Conservation (phyloP, 495 filamentous ascomycete species). For the Neurospora africana region DNA sequence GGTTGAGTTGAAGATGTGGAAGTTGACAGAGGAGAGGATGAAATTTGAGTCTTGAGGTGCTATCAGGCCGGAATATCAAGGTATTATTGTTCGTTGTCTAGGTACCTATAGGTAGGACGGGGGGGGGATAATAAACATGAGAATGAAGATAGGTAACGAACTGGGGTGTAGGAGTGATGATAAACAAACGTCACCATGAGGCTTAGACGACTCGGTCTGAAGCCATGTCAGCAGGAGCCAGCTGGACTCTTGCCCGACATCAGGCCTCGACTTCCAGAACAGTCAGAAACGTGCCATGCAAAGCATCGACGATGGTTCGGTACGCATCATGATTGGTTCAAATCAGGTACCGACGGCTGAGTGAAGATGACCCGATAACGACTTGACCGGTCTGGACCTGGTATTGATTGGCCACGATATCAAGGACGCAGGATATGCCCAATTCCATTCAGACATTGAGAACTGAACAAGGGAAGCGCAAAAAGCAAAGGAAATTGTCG, state of each 20-base stretch:
- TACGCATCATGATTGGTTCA: neutral
- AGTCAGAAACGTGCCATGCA: neutral
- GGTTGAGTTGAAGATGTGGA: neutral
- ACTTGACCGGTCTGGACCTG: neutral
- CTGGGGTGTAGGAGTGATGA: neutral
- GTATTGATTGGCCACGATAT: too few species aligned
- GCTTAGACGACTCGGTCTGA: neutral
- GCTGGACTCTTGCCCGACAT: neutral
- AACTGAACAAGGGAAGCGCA: too few species aligned
- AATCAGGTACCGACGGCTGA: neutral
- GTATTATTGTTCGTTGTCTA: neutral
- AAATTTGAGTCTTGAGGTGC: neutral
- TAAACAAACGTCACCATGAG: neutral
- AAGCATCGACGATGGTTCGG: neutral
- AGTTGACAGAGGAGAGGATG: neutral
- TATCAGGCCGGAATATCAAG: neutral
- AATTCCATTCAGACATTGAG: too few species aligned
- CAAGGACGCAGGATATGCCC: too few species aligned
- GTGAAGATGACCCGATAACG: neutral
- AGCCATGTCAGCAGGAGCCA: neutral
- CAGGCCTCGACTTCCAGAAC: neutral
- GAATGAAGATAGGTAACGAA: neutral
- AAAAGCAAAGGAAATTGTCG: neutral
- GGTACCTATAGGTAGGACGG: neutral
- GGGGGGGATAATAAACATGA: too few species aligned